Conservation (phyloP, 257 asterid genomes). For the Rehmannia glutinosa region DNA sequence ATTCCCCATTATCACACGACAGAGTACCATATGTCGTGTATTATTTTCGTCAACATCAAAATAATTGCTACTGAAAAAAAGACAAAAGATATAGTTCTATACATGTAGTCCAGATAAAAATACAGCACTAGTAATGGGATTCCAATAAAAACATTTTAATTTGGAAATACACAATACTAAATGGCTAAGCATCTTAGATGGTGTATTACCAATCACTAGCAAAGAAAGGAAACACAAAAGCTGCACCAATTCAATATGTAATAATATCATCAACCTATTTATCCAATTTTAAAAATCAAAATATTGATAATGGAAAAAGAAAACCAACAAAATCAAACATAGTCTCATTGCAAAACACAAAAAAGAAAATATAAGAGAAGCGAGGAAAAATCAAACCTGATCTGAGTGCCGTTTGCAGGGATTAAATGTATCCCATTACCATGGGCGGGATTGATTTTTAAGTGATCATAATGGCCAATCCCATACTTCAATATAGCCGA, state of each 20-base stretch:
- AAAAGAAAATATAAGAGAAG: background rate
- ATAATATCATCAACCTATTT: too few relatives aligned
- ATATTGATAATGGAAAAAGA: background rate
- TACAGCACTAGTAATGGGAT: background rate
- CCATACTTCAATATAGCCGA: background rate
- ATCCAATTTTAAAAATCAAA: too few relatives aligned
- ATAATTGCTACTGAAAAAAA: background rate
- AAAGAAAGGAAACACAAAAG: too few relatives aligned
- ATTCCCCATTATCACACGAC: conserved; percentile 49
- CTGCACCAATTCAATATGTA: background rate
- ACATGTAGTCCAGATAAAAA: background rate
- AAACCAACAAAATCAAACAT: background rate
- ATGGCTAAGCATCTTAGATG: background rate
- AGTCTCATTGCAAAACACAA: too few relatives aligned
- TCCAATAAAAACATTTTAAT: background rate
- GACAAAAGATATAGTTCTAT: background rate
- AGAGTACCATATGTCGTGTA: conserved; percentile 15
- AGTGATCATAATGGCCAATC: background rate
- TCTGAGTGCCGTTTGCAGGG: conserved; percentile 3
- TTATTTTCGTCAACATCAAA: conserved; percentile 9
- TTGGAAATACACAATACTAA: background rate
- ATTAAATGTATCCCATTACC: background rate
- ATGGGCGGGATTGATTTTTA: background rate
- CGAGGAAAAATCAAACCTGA: conserved; percentile 2
- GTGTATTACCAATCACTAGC: background rate